Conservation (phyloP, 305 asterid genomes). For the Fraxinus xanthoxyloides region DNA sequence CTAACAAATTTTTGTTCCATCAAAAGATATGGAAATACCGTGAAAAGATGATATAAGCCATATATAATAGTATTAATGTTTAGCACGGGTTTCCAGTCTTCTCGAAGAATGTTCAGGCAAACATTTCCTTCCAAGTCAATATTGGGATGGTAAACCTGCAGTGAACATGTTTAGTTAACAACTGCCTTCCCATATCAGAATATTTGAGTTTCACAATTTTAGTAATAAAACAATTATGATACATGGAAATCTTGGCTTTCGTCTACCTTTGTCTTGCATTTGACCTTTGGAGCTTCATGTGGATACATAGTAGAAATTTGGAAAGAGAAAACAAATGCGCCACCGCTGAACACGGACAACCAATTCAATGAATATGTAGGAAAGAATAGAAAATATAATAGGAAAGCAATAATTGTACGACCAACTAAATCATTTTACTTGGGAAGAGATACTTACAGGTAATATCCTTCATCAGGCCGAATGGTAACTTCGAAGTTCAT, state of each 20-base stretch:
- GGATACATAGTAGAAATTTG: conserved; percentile 88
- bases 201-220: not conserved
- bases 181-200: not conserved
- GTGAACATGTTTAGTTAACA: conserved; percentile 5
- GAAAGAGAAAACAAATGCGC: conserved; percentile 79
- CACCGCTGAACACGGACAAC: conserved; percentile 51
- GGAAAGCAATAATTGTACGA: not conserved
- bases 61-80: conserved; percentile 83
- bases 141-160: conserved; percentile 96
- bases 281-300: conserved; percentile 94
- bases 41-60: conserved; percentile 85
- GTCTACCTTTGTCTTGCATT: conserved; percentile 95
- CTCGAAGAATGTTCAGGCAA: conserved; percentile 95
- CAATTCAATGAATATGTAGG: conserved; percentile 15
- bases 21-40: conserved; percentile 39
- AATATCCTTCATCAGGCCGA: conserved; percentile 93
- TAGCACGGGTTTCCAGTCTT: conserved; percentile 98
- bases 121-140: conserved; percentile 97
- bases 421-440: not conserved
- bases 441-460: conserved; percentile 48
- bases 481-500: conserved; percentile 97
- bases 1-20: not conserved
- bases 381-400: not conserved
- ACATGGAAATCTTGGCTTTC: not conserved
- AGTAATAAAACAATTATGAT: not conserved